Conservation (phyloP, 139 green algal species). For the Micractinium sp. region DNA sequence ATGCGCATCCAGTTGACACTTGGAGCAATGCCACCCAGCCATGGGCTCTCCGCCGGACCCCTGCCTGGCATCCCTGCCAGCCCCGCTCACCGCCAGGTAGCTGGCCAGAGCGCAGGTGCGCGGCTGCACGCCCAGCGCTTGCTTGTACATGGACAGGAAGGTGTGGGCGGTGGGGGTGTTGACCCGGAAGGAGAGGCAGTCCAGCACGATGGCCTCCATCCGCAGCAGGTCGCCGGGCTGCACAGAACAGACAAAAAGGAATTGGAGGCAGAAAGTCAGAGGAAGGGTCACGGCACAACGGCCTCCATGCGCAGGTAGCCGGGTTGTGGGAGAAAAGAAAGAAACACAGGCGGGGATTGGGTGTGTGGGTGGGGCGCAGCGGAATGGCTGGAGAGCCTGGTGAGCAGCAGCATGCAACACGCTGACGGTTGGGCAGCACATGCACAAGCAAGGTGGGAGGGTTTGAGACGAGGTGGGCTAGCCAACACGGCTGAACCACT, state of each 20-base stretch:
- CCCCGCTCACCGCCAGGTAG: constrained; percentile 52
- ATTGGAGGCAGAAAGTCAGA: not conserved
- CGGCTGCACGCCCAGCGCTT: constrained; percentile 35
- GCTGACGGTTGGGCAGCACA: no score
- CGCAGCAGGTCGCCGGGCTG: constrained; percentile 50
- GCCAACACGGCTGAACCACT: no score
- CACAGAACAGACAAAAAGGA: not conserved
- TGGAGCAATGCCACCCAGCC: no score
- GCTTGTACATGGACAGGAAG: constrained; percentile 60
- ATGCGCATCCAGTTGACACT: not conserved
- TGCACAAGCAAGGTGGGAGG: no score
- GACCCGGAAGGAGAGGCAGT: constrained; percentile 54
- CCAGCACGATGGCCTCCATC: constrained; percentile 67
- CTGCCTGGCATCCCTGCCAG: no score
- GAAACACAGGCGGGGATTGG: not conserved
- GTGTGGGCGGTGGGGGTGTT: constrained; percentile 52
- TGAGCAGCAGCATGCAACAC: not conserved
- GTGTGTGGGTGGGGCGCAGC: not conserved
- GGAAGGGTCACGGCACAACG: no score
- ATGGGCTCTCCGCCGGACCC: no score
- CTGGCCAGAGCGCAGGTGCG: constrained; percentile 40
- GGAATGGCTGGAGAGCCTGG: not conserved
- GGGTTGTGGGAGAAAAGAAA: no score
- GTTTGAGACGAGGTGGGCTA: no score
- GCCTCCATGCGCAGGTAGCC: not conserved